Conservation (phyloP, 2,329 filamentous ascomycete genomes). For the Ophiostoma montium region DNA sequence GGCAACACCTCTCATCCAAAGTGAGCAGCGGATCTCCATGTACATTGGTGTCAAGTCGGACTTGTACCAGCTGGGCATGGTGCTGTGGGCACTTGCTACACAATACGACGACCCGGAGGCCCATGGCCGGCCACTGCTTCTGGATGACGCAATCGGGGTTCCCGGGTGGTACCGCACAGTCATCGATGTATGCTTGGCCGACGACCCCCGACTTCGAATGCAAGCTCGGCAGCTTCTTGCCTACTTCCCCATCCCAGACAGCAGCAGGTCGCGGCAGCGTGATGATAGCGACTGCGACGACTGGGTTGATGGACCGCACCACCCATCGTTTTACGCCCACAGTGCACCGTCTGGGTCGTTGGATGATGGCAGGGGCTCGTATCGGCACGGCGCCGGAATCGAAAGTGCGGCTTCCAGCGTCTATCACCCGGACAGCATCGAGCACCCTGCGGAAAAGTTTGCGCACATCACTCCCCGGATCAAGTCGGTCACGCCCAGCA, state of each 20-base stretch:
- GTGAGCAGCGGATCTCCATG: constrained; percentile 82
- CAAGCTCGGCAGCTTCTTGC: constrained; percentile 59
- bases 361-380: constrained; percentile 24
- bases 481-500: constrained; percentile 27
- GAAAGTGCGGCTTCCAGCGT: not conserved
- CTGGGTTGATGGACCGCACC: constrained; percentile 7
- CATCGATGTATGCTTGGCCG: constrained; percentile 62
- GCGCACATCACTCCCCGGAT: constrained; percentile 22
- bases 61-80: constrained; percentile 92
- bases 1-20: constrained; percentile 70
- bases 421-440: not conserved
- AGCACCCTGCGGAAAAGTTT: constrained; percentile 18
- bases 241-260: constrained; percentile 47
- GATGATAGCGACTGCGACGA: constrained; percentile 17
- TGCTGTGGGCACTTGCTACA: constrained; percentile 80
- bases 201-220: constrained; percentile 55
- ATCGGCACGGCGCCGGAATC: constrained; percentile 1
- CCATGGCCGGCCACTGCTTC: constrained; percentile 53
- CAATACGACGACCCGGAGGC: constrained; percentile 82
- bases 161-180: constrained; percentile 69
- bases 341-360: constrained; percentile 23
- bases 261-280: constrained; percentile 14
- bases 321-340: constrained; percentile 12
- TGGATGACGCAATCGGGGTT: constrained; percentile 45
- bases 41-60: constrained; percentile 98